phyloP scores from a whole-genome alignment of 2,329 filamentous ascomycete genomes.

The Diaporthe sp. region DNA sequence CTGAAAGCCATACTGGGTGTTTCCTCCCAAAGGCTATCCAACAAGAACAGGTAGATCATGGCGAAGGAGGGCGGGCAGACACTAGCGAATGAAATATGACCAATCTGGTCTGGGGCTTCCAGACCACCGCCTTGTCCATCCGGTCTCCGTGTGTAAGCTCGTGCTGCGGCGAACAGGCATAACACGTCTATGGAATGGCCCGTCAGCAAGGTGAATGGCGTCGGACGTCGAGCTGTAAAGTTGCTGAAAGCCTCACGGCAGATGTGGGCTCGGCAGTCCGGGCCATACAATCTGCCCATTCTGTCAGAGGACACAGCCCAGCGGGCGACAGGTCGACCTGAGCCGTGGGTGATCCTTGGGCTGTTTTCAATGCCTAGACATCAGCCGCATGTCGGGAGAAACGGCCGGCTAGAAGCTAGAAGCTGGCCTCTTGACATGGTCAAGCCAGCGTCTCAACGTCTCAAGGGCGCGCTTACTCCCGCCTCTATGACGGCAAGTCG shows the following conservation, averaged over 20 bases:
- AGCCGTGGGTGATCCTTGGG: slow-evolving; percentile 15
- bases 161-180: slow-evolving; percentile 9
- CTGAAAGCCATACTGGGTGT: neutral
- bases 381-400: slow-evolving; percentile 37
- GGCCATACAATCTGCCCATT: neutral
- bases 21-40: slow-evolving; percentile 15
- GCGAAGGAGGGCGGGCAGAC: slow-evolving; percentile 25
- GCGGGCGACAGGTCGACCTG: neutral
- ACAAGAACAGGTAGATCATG: slow-evolving; percentile 12
- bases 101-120: neutral
- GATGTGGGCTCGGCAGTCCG: slow-evolving; percentile 29
- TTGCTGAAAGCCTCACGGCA: slow-evolving; percentile 21
- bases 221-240: slow-evolving; percentile 19
- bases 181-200: neutral
- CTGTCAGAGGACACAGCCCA: slow-evolving; percentile 4
- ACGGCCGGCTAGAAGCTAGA: slow-evolving; percentile 12
- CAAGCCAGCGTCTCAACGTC: neutral
- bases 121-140: neutral
- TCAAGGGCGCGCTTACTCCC: slow-evolving; percentile 14
- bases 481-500: slow-evolving; percentile 22
- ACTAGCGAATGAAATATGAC: slow-evolving; percentile 13
- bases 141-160: slow-evolving; percentile 3
- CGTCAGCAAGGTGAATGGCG: slow-evolving; percentile 21
- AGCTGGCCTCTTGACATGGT: slow-evolving; percentile 19
- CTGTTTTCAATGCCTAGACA: slow-evolving; percentile 30